Conservation (phyloP, 2,329 filamentous ascomycete genomes). For the Coniella vitis region DNA sequence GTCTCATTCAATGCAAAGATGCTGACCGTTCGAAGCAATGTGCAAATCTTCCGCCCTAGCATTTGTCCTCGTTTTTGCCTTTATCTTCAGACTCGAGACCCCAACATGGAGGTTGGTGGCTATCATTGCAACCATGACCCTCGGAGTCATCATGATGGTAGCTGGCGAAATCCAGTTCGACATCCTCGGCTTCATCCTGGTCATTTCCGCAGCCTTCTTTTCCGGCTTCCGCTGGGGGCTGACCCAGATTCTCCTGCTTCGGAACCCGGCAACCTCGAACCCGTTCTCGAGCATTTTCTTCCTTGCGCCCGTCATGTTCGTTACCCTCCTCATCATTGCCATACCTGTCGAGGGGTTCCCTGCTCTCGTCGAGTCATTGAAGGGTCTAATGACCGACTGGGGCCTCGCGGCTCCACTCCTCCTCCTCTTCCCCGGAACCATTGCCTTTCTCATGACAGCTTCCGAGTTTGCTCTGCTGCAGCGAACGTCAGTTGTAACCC, state of each 20-base stretch:
- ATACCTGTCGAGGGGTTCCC: constrained; percentile 77
- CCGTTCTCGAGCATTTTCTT: constrained; percentile 97
- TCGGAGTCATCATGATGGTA: constrained; percentile 96
- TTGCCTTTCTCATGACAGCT: constrained; percentile 95
- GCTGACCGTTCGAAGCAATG: constrained; percentile 58
- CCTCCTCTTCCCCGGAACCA: constrained; percentile 78
- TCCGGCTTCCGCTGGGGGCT: constrained; percentile 97
- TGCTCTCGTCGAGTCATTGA: constrained; percentile 60
- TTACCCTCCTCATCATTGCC: constrained; percentile 71
- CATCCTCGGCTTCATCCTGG: constrained; percentile 76
- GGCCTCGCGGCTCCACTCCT: constrained; percentile 66
- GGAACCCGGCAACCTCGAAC: constrained; percentile 91
- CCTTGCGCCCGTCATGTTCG: constrained; percentile 94
- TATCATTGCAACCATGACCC: constrained; percentile 88
- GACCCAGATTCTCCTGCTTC: constrained; percentile 91
- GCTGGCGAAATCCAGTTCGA: constrained; percentile 90
- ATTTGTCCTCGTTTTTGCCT: constrained; percentile 92
- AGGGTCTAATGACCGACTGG: constrained; percentile 56
- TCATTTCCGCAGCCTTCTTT: constrained; percentile 91
- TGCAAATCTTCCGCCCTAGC: constrained; percentile 96
- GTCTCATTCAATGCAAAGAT: constrained; percentile 1
- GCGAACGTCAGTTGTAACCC: constrained; percentile 89
- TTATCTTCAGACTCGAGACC: constrained; percentile 83
- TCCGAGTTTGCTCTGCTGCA: constrained; percentile 93
- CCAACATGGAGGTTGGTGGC: constrained; percentile 78